Percentiles rank a stretch among this genome's conserved stretches.
Conservation (phyloP, 805 yeast genomes). For the Maudiozyma turicensis region DNA sequence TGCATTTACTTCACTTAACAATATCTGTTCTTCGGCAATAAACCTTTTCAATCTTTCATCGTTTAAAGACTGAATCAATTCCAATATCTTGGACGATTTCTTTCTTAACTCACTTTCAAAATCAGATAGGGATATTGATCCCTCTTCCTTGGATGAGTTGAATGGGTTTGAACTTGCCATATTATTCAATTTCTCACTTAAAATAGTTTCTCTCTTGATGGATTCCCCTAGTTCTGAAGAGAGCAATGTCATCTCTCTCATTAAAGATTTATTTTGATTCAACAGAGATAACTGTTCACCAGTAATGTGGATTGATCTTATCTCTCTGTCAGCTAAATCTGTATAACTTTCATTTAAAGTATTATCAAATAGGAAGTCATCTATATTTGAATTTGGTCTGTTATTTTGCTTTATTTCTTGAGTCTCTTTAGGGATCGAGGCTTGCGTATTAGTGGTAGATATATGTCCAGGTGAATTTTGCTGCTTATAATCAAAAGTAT, state of each 20-base stretch:
- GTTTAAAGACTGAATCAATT: slow-evolving; percentile 46
- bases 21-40: slow-evolving; percentile 61
- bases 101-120: slow-evolving; percentile 30
- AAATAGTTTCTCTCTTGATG: slow-evolving; percentile 54
- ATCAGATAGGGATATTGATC: slow-evolving; percentile 10
- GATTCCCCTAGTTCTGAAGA: slow-evolving; percentile 67
- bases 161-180: not conserved
- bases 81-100: slow-evolving; percentile 37
- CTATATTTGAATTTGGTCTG: slow-evolving; percentile 5
- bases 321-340: slow-evolving; percentile 3
- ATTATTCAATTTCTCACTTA: slow-evolving; percentile 37
- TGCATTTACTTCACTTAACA: slow-evolving; percentile 44
- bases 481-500: slow-evolving; percentile 4
- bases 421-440: not conserved
- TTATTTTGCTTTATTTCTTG: not conserved
- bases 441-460: not conserved
- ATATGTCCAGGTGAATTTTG: no score
- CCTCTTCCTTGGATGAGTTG: not conserved
- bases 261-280: slow-evolving; percentile 46
- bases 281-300: slow-evolving; percentile 55
- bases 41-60: slow-evolving; percentile 58
- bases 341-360: slow-evolving; percentile 6
- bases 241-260: slow-evolving; percentile 56
- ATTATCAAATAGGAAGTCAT: slow-evolving; percentile 19
- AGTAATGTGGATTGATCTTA: slow-evolving; percentile 32